Conservation (phyloP, 2,329 filamentous ascomycete species). For the Clarireedia sp. region DNA sequence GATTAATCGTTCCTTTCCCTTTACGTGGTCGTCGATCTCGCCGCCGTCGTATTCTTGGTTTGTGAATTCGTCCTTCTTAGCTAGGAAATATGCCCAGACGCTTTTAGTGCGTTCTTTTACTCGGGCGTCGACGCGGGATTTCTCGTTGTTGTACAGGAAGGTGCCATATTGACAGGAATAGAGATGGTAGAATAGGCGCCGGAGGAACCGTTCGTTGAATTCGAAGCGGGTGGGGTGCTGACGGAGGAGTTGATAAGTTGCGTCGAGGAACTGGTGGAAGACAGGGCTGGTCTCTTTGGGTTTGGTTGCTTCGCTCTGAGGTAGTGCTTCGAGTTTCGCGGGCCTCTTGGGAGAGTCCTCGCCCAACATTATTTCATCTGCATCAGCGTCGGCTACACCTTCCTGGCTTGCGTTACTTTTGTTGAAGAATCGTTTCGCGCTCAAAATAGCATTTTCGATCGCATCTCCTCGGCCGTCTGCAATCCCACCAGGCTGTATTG, state of each 20-base stretch:
- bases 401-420: conserved; percentile 63
- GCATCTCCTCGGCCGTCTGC: conserved; percentile 51
- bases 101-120: conserved; percentile 68
- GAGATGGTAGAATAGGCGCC: conserved; percentile 82
- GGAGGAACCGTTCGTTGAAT: conserved; percentile 89
- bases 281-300: conserved; percentile 91
- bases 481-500: conserved; percentile 52
- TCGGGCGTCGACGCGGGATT: conserved; percentile 65
- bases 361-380: conserved; percentile 20
- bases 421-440: conserved; percentile 84
- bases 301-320: conserved; percentile 56
- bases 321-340: conserved; percentile 30
- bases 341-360: conserved; percentile 26
- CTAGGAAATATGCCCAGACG: conserved; percentile 94
- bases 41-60: conserved; percentile 71
- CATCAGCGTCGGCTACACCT: conserved; percentile 50
- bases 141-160: conserved; percentile 92
- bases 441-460: conserved; percentile 76
- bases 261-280: conserved; percentile 96
- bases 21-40: conserved; percentile 65
- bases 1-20: conserved; percentile 74
- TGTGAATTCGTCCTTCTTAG: conserved; percentile 69
- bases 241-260: conserved; percentile 79
- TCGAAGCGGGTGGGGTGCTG: conserved; percentile 88
- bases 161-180: conserved; percentile 97